Evolutionary conservation across 1,139 yeast genomes (phyloP).

Genomic region (Suhomyces chickasaworum): DNA sequence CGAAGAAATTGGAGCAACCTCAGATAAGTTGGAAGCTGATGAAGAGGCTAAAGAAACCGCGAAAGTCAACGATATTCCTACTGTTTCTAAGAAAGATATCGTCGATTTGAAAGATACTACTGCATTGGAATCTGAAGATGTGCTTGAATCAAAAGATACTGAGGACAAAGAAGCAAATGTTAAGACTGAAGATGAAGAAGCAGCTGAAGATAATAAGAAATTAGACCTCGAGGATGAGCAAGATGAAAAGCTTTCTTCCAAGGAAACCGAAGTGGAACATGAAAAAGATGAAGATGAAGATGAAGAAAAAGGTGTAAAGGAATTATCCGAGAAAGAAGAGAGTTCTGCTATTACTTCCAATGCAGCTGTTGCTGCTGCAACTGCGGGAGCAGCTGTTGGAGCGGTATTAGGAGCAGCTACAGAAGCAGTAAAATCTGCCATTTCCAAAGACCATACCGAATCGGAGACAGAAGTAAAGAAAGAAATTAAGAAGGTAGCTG

Average conservation of each 20-base stretch:
- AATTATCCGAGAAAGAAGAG: neutral
- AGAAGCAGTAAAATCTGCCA: conserved; percentile 13
- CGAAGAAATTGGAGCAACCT: neutral
- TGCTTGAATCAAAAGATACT: neutral
- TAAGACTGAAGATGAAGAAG: conserved; percentile 5
- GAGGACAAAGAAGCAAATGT: conserved; percentile 9
- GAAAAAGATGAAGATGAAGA: conserved; percentile 5
- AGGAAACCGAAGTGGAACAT: conserved; percentile 6
- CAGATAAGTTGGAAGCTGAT: neutral
- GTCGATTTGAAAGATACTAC: neutral
- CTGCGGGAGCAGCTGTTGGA: conserved; percentile 13
- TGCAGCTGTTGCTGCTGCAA: conserved; percentile 15
- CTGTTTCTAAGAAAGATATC: neutral
- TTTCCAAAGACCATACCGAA: conserved; percentile 4
- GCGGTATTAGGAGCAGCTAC: conserved; percentile 17
- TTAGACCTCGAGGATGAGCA: neutral
- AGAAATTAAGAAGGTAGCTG: conserved; percentile 9
- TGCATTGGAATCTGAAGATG: neutral
- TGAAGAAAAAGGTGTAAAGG: neutral
- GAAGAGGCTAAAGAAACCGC: neutral
- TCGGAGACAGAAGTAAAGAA: conserved; percentile 10
- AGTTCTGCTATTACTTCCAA: neutral
- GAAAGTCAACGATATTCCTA: neutral
- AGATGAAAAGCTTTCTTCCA: neutral
- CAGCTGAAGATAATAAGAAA: neutral